Evolutionary conservation across 2,329 filamentous ascomycete species (phyloP).

Genomic region (Periconia digitata): DNA sequence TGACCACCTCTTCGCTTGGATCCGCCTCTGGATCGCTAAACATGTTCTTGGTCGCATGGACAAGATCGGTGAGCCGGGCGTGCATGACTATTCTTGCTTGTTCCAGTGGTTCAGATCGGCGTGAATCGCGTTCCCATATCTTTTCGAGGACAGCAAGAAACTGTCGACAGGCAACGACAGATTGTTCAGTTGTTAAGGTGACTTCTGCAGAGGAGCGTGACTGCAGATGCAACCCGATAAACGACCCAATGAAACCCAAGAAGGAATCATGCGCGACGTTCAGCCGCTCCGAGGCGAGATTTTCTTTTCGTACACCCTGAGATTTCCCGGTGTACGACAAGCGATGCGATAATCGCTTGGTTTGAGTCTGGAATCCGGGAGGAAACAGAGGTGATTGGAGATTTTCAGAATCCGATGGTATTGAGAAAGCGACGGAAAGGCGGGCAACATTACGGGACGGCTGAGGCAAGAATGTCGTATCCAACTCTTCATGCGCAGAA

Average conservation of each 20-base stretch:
- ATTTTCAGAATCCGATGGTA: conserved; percentile 41
- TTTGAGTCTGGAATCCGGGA: conserved; percentile 28
- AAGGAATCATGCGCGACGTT: conserved; percentile 83
- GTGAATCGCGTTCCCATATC: conserved; percentile 75
- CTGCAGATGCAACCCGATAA: conserved; percentile 90
- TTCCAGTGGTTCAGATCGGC: conserved; percentile 66
- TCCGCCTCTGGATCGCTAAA: conserved; percentile 69
- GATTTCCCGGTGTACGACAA: conserved; percentile 74
- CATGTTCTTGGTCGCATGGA: conserved; percentile 78
- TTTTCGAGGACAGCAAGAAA: conserved; percentile 79
- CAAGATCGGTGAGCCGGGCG: conserved; percentile 75
- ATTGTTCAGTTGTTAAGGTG: conserved; percentile 77
- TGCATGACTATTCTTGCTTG: conserved; percentile 76
- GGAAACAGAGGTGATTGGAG: conserved; percentile 32
- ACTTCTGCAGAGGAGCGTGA: conserved; percentile 88
- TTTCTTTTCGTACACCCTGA: conserved; percentile 63
- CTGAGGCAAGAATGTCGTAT: conserved; percentile 27
- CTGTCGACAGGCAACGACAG: conserved; percentile 77
- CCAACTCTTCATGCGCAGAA: conserved; percentile 28
- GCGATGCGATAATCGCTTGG: conserved; percentile 64
- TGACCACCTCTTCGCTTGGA: conserved; percentile 73
- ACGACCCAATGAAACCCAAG: conserved; percentile 85
- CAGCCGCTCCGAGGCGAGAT: conserved; percentile 81
- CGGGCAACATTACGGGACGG: conserved; percentile 32
- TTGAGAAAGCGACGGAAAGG: conserved; percentile 39